phyloP scores from a whole-genome alignment of 768 basidiomycete species.

The Fibroporia radiculosa region DNA sequence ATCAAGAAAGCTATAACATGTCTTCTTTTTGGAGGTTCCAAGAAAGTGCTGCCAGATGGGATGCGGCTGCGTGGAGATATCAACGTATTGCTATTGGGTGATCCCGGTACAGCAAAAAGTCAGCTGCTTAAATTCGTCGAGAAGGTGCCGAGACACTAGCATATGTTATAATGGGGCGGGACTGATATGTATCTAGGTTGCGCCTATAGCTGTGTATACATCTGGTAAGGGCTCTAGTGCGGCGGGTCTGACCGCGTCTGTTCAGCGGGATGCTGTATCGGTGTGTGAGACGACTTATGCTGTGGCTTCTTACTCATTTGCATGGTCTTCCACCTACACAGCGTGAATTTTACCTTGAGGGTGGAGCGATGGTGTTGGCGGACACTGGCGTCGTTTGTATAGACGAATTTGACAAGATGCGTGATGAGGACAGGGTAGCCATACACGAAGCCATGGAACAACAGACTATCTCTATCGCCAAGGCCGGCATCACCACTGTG shows the following conservation, averaged over 20 bases:
- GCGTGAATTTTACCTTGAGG: conserved; percentile 98
- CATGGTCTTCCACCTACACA: conserved; percentile 22
- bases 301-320: conserved; percentile 1
- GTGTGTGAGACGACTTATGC: conserved; percentile 38
- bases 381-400: conserved; percentile 99
- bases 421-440: conserved; percentile 97
- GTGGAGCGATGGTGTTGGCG: conserved; percentile 98
- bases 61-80: conserved; percentile 97
- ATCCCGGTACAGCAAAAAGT: conserved; percentile 97
- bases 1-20: conserved; percentile 98
- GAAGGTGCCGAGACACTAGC: conserved; percentile 57
- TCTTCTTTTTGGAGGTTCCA: conserved; percentile 94
- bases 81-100: conserved; percentile 92
- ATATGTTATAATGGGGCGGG: no score
- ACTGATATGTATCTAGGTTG: conserved; percentile 47
- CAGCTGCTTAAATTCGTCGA: conserved; percentile 98
- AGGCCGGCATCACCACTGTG: conserved; percentile 97
- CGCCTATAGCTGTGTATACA: conserved; percentile 96
- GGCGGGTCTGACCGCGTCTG: conserved; percentile 95
- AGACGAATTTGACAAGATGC: conserved; percentile 99
- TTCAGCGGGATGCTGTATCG: conserved; percentile 87
- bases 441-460: conserved; percentile 99
- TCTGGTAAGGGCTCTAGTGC: conserved; percentile 98
- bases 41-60: conserved; percentile 94
- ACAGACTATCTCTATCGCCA: conserved; percentile 98